Base-by-base conservation (phyloP, 768 basidiomycete genomes). In the Kwoniella sp. region DNA sequence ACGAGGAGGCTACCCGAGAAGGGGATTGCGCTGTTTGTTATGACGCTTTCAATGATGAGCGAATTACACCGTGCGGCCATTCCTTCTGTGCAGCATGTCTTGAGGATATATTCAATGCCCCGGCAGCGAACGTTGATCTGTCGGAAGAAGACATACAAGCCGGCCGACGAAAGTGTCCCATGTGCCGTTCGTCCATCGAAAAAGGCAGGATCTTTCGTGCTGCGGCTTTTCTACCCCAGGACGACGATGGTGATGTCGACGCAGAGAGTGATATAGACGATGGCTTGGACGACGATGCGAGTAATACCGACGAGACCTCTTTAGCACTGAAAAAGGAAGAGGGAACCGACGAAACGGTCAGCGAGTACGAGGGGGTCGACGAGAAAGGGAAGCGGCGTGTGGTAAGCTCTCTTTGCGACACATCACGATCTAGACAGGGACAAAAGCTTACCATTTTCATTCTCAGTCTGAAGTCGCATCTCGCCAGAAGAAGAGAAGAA, bases 1-100 rank as follows among this genome's bases (percentile, higher is more conserved):
- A 62, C 22, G 46, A 45, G n/a, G 60, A 63, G 10, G 45, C 27
- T 14, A 40, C 46, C 7, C 27, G 32, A 26, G 53, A 52, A 44
- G 50, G 32, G 9, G 65, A 65, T 34, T 88, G 86, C 59, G 79
- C 83, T 0, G 80, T 88, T 48, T 87, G 86, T 67, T 80, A 80
- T 53, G 85, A 87, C 50, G 67, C 71, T 3, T 76, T 81, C 63
- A 79, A 76, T 1, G 77, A 82, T 46, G 75, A 82, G 14, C 75
- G 82, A 17, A 67, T 86, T 33, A 85, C 84, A 0, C 59, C 76
- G 0, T 88, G 86, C 60, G 67, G 69, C 1, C 86, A 86, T 60
- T 69, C 78, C 1, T 86, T 84, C 71, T 86, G 85, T 28, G 75
- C 77, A 6, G 78, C 79, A 32, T 86, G 85, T 62, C 75, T 85